Conservation (phyloP, 345 rosid genomes). For the Nasturtium officinale region DNA sequence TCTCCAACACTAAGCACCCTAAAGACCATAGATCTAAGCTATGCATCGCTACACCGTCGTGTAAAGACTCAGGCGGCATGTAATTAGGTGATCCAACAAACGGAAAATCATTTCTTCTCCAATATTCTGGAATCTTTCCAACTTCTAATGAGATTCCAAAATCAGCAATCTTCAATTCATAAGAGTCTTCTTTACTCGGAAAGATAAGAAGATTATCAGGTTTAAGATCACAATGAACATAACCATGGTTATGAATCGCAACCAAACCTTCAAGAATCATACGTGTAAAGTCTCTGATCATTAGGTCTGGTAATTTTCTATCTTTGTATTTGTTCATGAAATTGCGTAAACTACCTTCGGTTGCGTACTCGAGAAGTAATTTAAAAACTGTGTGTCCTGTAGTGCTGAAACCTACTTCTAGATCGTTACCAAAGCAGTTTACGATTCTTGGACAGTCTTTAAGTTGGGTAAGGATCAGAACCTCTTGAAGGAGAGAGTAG, state of each 20-base stretch:
- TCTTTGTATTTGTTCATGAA: background rate
- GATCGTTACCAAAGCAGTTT: background rate
- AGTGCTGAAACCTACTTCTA: background rate
- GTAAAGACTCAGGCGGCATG: constrained; percentile 24
- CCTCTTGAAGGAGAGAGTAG: background rate
- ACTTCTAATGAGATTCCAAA: background rate
- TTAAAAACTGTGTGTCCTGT: background rate
- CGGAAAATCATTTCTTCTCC: background rate
- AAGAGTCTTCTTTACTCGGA: background rate
- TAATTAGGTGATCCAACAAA: constrained; percentile 2
- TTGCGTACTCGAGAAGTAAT: constrained; percentile 1
- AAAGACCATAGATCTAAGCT: constrained; percentile 32
- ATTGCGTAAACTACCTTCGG: background rate
- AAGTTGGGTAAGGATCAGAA: background rate
- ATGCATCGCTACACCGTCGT: background rate
- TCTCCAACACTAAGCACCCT: constrained; percentile 32
- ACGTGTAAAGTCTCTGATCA: constrained; percentile 8
- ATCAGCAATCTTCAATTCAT: constrained; percentile 20
- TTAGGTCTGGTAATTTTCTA: background rate
- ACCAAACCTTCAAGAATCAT: constrained; percentile 14
- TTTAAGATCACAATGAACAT: constrained; percentile 17
- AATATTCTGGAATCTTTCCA: background rate
- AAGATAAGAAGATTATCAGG: constrained; percentile 19
- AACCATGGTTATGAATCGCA: background rate
- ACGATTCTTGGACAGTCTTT: background rate